Evolutionary conservation across 2,329 filamentous ascomycete genomes (phyloP).

Genomic region (Colletotrichum paranaense): DNA sequence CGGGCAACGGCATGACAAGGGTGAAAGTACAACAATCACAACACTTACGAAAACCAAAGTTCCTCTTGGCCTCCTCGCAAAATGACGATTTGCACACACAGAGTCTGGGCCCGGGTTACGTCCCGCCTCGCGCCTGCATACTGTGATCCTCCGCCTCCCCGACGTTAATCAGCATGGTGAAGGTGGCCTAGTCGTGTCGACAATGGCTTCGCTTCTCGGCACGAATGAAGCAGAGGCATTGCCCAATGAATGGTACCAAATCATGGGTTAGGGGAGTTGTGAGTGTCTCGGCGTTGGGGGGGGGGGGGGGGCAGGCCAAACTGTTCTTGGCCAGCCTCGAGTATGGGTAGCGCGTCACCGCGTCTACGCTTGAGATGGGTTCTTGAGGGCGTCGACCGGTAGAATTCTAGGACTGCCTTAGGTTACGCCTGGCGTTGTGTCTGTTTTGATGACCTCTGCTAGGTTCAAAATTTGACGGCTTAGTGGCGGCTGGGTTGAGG

Average conservation of each 20-base stretch:
- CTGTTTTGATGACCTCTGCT: not conserved
- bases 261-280: conserved; percentile 18
- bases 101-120: not conserved
- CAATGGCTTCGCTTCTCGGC: not conserved
- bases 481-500: no score
- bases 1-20: not conserved
- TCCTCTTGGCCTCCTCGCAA: not conserved
- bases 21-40: not conserved
- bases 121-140: not conserved
- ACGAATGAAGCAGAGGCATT: not conserved
- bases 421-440: not conserved
- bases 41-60: not conserved
- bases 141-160: no score
- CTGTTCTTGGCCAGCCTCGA: not conserved
- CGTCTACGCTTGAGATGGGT: not conserved
- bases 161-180: not conserved
- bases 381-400: not conserved
- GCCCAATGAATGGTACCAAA: not conserved
- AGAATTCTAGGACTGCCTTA: not conserved
- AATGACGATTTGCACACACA: not conserved
- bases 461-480: not conserved
- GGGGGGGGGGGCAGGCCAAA: not conserved
- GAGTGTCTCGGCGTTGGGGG: not conserved
- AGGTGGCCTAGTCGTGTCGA: not conserved
- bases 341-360: not conserved